Percentiles rank a stretch among this genome's conserved stretches.
Evolutionary conservation across 1,284 basidiomycete species (phyloP).

Genomic region (Melampsora americana): DNA sequence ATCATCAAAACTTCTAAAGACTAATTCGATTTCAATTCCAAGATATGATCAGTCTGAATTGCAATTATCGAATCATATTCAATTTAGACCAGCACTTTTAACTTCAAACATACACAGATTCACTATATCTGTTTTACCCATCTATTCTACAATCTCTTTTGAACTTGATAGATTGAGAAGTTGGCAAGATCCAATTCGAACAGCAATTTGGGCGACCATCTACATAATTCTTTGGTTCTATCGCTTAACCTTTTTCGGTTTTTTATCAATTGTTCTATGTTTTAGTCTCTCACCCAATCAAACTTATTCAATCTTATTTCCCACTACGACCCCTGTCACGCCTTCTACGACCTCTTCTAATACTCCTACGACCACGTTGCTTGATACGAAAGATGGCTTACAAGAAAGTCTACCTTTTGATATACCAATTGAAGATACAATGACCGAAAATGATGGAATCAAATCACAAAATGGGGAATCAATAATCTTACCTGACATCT

Average conservation of each 20-base stretch:
- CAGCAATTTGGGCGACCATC: slow-evolving; percentile 17
- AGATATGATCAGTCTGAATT: slow-evolving; percentile 1
- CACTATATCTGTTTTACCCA: not conserved
- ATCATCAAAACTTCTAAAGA: not conserved
- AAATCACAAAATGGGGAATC: no score
- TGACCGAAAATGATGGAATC: no score
- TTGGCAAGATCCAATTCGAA: slow-evolving; percentile 34
- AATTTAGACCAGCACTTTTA: not conserved
- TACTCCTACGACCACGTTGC: not conserved
- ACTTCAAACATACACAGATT: not conserved
- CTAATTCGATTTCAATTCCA: not conserved
- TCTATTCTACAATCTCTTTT: not conserved
- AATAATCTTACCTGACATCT: no score
- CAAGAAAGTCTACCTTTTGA: no score
- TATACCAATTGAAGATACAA: no score
- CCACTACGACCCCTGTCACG: not conserved
- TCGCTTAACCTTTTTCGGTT: slow-evolving; percentile 13
- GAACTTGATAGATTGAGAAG: slow-evolving; percentile 18
- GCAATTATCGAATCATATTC: not conserved
- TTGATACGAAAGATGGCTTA: not conserved
- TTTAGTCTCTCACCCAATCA: slow-evolving; percentile 8
- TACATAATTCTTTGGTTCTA: slow-evolving; percentile 26
- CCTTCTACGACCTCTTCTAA: not conserved
- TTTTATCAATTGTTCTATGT: slow-evolving; percentile 9
- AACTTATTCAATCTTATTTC: slow-evolving; percentile 13